Evolutionary conservation across 208 protist species (phyloP).

Genomic region (Entamoeba dispar): DNA sequence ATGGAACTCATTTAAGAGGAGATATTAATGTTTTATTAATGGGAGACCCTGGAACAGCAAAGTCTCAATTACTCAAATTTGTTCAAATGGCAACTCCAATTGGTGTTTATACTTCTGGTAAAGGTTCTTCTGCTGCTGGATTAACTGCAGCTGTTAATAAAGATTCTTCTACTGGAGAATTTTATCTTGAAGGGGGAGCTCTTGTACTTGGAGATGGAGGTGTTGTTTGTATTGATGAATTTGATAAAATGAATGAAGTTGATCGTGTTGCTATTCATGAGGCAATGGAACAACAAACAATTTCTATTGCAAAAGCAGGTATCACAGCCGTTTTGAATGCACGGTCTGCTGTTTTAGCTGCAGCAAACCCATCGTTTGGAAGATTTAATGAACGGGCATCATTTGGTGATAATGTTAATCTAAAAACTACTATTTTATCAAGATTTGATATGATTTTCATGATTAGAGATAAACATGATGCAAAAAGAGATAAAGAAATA

Average conservation of each 20-base stretch:
- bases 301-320: constrained; percentile 61
- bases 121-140: constrained; percentile 67
- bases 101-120: constrained; percentile 94
- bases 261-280: constrained; percentile 95
- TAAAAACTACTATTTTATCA: constrained; percentile 89
- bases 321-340: constrained; percentile 97
- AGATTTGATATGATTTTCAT: constrained; percentile 75
- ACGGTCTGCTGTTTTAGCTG: constrained; percentile 87
- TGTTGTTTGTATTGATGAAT: constrained; percentile 99
- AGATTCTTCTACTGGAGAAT: constrained; percentile 59
- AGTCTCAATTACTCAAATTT: constrained; percentile 94
- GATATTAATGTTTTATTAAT: constrained; percentile 98
- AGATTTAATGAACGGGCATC: constrained; percentile 52
- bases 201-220: constrained; percentile 98
- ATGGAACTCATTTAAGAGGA: constrained; percentile 78
- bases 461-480: constrained; percentile 43
- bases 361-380: constrained; percentile 84
- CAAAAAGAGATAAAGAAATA: constrained; percentile 47
- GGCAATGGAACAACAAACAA: constrained; percentile 85
- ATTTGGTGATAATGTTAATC: constrained; percentile 48
- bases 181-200: constrained; percentile 93
- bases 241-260: constrained; percentile 96
- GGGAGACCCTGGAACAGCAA: constrained; percentile 92
- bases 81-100: constrained; percentile 81
- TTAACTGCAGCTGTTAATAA: constrained; percentile 28